Conservation (phyloP, 1,284 basidiomycete species). For the Heterobasidion occidentale region DNA sequence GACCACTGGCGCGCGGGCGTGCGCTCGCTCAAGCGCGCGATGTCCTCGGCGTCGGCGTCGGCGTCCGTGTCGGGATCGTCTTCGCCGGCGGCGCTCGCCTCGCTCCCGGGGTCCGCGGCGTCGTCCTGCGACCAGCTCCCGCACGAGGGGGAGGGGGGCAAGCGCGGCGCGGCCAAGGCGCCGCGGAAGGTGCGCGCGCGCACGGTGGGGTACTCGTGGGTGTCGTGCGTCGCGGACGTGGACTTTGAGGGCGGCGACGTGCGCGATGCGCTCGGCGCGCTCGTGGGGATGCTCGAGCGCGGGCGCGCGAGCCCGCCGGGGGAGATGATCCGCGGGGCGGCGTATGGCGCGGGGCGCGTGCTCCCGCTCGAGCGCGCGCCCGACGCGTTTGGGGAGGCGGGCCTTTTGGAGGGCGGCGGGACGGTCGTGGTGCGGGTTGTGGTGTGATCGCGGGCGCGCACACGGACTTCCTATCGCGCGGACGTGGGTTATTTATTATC, state of each 20-base stretch:
- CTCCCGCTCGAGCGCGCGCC: conserved; percentile 56
- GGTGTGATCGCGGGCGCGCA: not conserved
- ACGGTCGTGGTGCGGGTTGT: conserved; percentile 22
- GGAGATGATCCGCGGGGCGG: conserved; percentile 28
- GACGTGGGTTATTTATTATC: no score
- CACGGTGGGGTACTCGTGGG: conserved; percentile 66
- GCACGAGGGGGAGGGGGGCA: conserved; percentile 4
- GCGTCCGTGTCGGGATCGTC: not conserved
- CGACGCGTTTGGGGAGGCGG: conserved; percentile 31
- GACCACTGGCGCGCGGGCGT: conserved; percentile 67
- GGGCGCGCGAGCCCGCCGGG: conserved; percentile 32
- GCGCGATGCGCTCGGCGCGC: conserved; percentile 51
- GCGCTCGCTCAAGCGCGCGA: conserved; percentile 44
- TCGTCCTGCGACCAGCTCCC: not conserved
- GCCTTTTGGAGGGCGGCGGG: conserved; percentile 23
- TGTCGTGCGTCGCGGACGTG: conserved; percentile 63
- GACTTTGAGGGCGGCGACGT: conserved; percentile 76
- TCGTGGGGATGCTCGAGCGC: conserved; percentile 38
- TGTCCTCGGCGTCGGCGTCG: conserved; percentile 6
- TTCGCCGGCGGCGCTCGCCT: not conserved
- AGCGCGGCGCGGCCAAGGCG: conserved; percentile 12
- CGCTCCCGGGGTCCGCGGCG: not conserved
- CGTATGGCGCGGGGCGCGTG: conserved; percentile 20
- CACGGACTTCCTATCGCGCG: no score
- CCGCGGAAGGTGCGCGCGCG: conserved; percentile 8